Evolutionary conservation across 208 protist genomes (phyloP), one percentile per base, ranked within the genome.

Genomic region (Zelonia costaricensis): DNA sequence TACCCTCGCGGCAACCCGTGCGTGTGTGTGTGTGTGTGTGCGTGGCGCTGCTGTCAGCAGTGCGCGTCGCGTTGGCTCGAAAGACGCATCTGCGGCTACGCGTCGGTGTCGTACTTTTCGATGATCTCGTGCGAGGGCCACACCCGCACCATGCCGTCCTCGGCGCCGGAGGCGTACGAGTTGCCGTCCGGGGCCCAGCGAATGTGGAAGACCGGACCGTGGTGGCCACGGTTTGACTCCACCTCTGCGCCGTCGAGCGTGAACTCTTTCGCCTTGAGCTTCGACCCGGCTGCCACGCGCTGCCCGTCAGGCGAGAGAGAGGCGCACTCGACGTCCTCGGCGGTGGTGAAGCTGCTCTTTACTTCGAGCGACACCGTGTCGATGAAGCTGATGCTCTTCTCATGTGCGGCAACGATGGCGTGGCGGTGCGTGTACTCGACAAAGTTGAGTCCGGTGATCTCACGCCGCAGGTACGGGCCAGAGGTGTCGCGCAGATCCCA

Each of bases 131-230:
- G 89, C 31, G 88, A 92, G 9, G 92, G 92, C 92, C 92, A 97
- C 38, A 97, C 84, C 28, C 92, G 84, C 39, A 94, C 89, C 92
- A 97, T 97, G 30, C 89, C 88, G 55, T 97, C 92, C 62, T 97
- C 92, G 10, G 92, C 82, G 6, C 92, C 92, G 16, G 92, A 93
- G 8, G 92, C 81, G 62, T 89, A 95, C 27, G 88, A 87, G 60
- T 92, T 87, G 15, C 86, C 86, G 60, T 94, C 89, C 13, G 92
- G 86, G 9, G 86, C 82, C 82, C 91, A 97, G 15, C 89, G 84
- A 35, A 95, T 87, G 71, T 95, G 88, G 68, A 97, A 97, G 23
- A 97, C 81, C 6, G 92, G 92, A 9, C 92, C 92, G 61, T 97
- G 92, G 58, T 97, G 92, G 9, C 92, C 92, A 60, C 88, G 82